Conservation (phyloP, 202 grass and related monocot genomes). For the Elaeis oleifera region DNA sequence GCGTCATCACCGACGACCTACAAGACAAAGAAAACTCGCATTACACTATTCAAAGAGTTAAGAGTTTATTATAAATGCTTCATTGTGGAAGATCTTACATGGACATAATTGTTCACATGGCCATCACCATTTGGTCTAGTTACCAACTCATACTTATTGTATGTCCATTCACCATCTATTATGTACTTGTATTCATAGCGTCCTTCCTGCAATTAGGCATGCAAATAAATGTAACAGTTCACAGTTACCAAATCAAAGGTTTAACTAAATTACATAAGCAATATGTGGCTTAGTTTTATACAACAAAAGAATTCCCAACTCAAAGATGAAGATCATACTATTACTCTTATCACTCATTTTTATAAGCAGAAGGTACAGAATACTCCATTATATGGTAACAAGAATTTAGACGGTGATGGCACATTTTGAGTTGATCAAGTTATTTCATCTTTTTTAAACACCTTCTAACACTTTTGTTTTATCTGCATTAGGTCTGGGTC, state of each 20-base stretch:
- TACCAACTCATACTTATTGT: slow-evolving; percentile 48
- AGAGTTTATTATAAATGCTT: neutral
- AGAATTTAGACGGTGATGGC: no score
- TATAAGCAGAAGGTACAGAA: no score
- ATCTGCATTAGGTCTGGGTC: no score
- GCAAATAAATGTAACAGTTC: neutral
- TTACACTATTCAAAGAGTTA: neutral
- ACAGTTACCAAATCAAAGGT: neutral
- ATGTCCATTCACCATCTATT: slow-evolving; percentile 70
- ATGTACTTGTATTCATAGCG: slow-evolving; percentile 92
- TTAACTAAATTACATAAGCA: no score
- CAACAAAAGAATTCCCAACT: no score
- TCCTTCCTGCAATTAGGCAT: slow-evolving; percentile 57
- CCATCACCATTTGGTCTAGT: slow-evolving; percentile 62
- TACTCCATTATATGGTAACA: no score
- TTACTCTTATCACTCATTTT: no score
- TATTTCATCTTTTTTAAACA: no score
- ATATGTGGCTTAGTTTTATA: no score
- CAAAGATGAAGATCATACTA: no score
- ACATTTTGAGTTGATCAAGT: no score
- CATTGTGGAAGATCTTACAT: slow-evolving; percentile 31
- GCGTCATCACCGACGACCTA: slow-evolving; percentile 45
- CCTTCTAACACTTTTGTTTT: no score
- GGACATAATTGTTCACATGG: slow-evolving; percentile 85
- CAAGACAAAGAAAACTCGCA: slow-evolving; percentile 4